Evolutionary conservation across 257 asterid genomes (phyloP).

Genomic region (Coffea eugenioides): DNA sequence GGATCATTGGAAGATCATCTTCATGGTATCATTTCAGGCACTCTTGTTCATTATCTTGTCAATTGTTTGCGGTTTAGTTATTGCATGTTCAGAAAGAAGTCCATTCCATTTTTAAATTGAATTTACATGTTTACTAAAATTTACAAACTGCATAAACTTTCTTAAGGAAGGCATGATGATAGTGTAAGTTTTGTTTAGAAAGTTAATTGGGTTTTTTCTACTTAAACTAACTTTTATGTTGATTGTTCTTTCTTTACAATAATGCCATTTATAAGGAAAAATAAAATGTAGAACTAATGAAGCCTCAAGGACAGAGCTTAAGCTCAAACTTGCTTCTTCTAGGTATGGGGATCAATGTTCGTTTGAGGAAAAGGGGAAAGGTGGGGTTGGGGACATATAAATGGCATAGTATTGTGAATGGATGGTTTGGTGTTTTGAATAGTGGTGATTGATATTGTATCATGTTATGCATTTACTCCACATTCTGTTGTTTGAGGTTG

Average conservation of each 20-base stretch:
- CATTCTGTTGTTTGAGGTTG: background rate
- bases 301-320: too few relatives aligned
- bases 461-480: background rate
- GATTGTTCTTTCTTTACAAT: too few relatives aligned
- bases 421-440: too few relatives aligned
- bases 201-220: too few relatives aligned
- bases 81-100: background rate
- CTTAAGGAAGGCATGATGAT: background rate
- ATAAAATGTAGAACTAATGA: too few relatives aligned
- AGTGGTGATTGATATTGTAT: background rate
- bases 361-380: too few relatives aligned
- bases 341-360: too few relatives aligned
- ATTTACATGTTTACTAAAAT: background rate
- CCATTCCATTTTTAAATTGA: background rate
- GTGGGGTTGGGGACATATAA: too few relatives aligned
- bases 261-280: too few relatives aligned
- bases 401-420: too few relatives aligned
- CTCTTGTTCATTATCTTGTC: background rate
- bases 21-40: conserved; percentile 52
- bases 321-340: too few relatives aligned
- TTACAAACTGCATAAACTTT: background rate
- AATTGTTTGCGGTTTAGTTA: background rate
- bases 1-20: conserved; percentile 98
- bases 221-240: too few relatives aligned
- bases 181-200: background rate